These are phyloP conservation scores for Lantana camara DNA, from an alignment of 257 asterid genomes.

Conservation along the genomic window DNA sequence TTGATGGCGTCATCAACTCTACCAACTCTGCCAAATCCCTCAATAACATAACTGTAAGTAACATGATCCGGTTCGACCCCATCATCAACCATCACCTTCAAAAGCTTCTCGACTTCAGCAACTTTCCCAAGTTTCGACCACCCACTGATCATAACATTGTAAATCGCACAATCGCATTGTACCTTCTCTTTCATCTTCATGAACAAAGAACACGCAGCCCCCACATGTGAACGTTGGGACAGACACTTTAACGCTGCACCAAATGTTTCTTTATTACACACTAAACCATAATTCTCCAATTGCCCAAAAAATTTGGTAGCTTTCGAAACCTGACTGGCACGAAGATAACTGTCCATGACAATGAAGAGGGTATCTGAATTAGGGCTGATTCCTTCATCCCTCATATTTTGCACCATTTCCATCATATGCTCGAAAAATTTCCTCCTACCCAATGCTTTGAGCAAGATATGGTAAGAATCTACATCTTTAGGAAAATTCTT, in stretches of 20 bases:
- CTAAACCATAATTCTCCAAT: conserved; percentile 58
- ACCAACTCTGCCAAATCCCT: conserved; percentile 85
- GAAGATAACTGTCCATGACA: conserved; percentile 65
- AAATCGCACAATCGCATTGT: conserved; percentile 44
- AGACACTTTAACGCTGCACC: conserved; percentile 62
- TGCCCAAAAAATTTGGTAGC: conserved; percentile 55
- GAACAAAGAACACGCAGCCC: conserved; percentile 63
- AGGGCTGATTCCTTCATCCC: conserved; percentile 41
- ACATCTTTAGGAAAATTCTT: conserved; percentile 32
- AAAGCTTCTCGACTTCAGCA: conserved; percentile 54
- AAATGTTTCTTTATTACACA: conserved; percentile 46
- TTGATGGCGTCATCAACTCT: conserved; percentile 57
- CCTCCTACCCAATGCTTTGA: conserved; percentile 80
- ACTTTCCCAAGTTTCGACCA: conserved; percentile 78
- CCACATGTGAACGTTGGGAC: conserved; percentile 53
- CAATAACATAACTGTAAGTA: conserved; percentile 64
- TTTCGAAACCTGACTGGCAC: conserved; percentile 62
- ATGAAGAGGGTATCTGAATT: conserved; percentile 55
- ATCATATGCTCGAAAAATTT: conserved; percentile 66
- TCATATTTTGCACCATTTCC: conserved; percentile 58
- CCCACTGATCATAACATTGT: conserved; percentile 70
- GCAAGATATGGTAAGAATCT: conserved; percentile 42
- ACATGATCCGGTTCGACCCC: conserved; percentile 66
- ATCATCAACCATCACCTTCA: conserved; percentile 70
- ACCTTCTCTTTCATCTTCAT: conserved; percentile 59